These are phyloP conservation scores for Elasticomyces elasticus DNA, from an alignment of 495 filamentous ascomycete species.

Conservation along the genomic window DNA sequence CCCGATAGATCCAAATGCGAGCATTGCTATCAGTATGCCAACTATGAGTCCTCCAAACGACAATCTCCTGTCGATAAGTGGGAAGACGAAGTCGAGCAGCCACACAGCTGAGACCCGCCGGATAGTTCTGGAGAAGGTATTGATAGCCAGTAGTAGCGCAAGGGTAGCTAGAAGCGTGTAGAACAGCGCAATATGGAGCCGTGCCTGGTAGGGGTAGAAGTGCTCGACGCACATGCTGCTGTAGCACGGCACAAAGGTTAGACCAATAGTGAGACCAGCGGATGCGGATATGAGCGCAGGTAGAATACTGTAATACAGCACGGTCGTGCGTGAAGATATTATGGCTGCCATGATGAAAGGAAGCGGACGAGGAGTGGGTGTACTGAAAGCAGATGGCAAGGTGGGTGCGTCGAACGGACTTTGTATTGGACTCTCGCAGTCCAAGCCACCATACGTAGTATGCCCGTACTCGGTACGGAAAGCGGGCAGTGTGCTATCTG, in stretches of 20 bases:
- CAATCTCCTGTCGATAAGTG: background rate
- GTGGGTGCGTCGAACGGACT: too few species aligned
- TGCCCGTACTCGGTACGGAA: too few species aligned
- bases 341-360: too few species aligned
- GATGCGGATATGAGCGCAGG: too few species aligned
- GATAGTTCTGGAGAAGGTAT: background rate
- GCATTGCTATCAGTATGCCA: background rate
- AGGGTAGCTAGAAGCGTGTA: background rate
- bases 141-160: background rate
- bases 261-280: background rate
- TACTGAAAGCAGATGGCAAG: too few species aligned
- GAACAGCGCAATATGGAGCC: conserved; percentile 2
- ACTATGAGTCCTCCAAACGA: background rate
- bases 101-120: background rate
- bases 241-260: conserved; percentile 5
- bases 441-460: too few species aligned
- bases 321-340: too few species aligned
- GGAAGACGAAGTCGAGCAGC: background rate
- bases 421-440: too few species aligned
- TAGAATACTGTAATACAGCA: too few species aligned
- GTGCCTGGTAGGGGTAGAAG: background rate
- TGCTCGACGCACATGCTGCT: background rate
- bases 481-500: too few species aligned
- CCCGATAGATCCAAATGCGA: background rate
- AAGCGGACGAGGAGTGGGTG: too few species aligned